Conservation (phyloP, 2,329 filamentous ascomycete genomes). For the Monosporascus sp. region DNA sequence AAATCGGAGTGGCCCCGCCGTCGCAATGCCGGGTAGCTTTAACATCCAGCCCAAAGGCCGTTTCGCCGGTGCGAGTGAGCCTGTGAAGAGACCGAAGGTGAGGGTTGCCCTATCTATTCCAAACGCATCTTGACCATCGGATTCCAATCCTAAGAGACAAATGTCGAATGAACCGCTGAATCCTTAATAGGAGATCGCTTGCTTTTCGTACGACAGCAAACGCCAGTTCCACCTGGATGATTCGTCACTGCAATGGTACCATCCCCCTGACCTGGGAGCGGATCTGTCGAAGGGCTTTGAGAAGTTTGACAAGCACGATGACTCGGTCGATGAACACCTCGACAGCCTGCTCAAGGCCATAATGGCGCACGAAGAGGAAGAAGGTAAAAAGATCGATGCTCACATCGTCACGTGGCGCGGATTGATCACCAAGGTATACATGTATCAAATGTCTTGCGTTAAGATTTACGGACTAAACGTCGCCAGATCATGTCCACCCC, state of each 20-base stretch:
- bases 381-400: constrained; percentile 63
- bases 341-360: constrained; percentile 78
- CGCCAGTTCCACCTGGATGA: constrained; percentile 73
- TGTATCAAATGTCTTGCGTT: constrained; percentile 5
- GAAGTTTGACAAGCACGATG: constrained; percentile 76
- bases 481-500: constrained; percentile 76
- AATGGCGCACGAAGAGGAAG: constrained; percentile 64
- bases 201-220: constrained; percentile 87
- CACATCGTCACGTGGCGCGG: constrained; percentile 91
- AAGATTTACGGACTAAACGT: neutral
- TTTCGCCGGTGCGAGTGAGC: constrained; percentile 63
- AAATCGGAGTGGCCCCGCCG: neutral
- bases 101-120: constrained; percentile 8
- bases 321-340: constrained; percentile 79
- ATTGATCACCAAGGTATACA: constrained; percentile 98
- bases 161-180: neutral
- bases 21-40: constrained; percentile 37
- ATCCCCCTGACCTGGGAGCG: constrained; percentile 64
- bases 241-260: constrained; percentile 82
- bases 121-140: neutral
- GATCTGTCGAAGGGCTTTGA: constrained; percentile 80
- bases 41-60: constrained; percentile 64
- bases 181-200: constrained; percentile 71
- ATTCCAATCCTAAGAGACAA: too few species aligned
- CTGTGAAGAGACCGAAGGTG: constrained; percentile 72